These are phyloP conservation scores for Coniochaeta hoffmannii DNA, from an alignment of 2,329 filamentous ascomycete genomes.

Conservation along the genomic window DNA sequence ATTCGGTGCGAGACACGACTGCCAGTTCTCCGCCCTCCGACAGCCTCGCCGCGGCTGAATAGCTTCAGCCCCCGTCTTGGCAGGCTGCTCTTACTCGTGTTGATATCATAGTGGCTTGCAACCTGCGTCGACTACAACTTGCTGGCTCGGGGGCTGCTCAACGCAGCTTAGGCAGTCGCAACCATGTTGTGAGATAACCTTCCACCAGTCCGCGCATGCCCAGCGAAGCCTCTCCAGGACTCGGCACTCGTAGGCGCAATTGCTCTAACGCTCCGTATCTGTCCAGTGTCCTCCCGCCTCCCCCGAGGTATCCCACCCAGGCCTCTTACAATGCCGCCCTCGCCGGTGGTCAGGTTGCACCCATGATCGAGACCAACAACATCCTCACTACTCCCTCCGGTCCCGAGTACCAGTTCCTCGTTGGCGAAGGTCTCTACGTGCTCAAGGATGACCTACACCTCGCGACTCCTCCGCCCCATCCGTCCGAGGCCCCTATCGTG, in stretches of 20 bases:
- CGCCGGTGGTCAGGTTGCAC: constrained; percentile 58
- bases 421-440: constrained; percentile 93
- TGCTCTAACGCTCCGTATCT: constrained; percentile 7
- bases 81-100: neutral
- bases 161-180: neutral
- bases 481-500: constrained; percentile 78
- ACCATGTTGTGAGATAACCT: constrained; percentile 2
- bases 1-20: neutral
- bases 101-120: neutral
- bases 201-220: neutral
- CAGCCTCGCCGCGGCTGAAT: neutral
- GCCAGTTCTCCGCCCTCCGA: neutral
- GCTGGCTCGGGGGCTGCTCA: neutral
- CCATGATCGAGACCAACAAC: constrained; percentile 92
- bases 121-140: neutral
- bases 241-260: neutral
- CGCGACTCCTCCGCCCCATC: constrained; percentile 90
- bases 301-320: constrained; percentile 72
- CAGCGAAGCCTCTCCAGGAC: neutral
- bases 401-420: constrained; percentile 81
- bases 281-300: constrained; percentile 73
- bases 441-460: constrained; percentile 87
- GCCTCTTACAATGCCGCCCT: constrained; percentile 66
- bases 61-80: neutral
- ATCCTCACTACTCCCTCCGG: constrained; percentile 72